A percentile compares a stretch with the other conserved stretches of the same genome.
phyloP scores from a whole-genome alignment of 208 protist species.

The Tritrichomonas musculus region DNA sequence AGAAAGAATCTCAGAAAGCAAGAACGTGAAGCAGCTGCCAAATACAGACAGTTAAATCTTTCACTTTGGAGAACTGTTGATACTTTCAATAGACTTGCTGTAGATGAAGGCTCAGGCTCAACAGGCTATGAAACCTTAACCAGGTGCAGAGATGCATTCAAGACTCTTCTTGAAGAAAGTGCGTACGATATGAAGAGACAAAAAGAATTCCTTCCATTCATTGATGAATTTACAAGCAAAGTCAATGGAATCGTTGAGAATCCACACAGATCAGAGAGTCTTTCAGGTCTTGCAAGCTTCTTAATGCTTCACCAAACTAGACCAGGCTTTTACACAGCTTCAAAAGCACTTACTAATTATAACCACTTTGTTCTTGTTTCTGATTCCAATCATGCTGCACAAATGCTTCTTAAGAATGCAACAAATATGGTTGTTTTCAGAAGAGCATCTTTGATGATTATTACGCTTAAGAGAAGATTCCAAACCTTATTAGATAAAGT shows the following conservation, averaged over 20 bases:
- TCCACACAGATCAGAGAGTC: background rate
- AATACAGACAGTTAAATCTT: background rate
- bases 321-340: background rate
- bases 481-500: background rate
- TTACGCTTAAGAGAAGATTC: background rate
- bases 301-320: background rate
- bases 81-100: background rate
- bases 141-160: background rate
- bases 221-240: background rate
- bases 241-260: background rate
- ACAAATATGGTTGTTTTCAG: background rate
- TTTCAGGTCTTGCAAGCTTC: background rate
- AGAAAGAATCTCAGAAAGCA: background rate
- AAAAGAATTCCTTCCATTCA: background rate
- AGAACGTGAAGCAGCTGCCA: background rate
- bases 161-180: background rate
- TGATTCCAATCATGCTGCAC: background rate
- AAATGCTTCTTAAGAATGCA: background rate
- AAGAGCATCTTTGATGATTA: background rate
- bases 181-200: constrained; percentile 12
- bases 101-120: background rate
- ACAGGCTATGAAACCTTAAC: background rate
- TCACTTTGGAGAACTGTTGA: background rate
- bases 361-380: background rate
- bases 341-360: background rate